phyloP scores from a whole-genome alignment of 2,329 filamentous ascomycete genomes.

The Pseudopithomyces chartarum region DNA sequence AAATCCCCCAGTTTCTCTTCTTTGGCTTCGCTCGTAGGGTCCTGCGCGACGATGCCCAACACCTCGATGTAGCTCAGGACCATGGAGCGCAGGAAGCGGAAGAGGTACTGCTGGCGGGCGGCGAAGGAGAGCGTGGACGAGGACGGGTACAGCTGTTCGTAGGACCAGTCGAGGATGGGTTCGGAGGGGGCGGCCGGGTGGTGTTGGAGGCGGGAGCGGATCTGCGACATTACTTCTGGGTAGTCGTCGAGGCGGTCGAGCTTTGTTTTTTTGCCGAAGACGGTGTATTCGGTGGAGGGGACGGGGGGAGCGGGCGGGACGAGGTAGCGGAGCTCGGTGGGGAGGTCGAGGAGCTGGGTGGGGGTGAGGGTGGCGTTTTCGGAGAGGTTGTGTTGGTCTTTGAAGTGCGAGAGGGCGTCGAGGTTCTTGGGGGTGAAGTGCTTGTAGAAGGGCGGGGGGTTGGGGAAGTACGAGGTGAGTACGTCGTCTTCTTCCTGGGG shows the following conservation, averaged over 20 bases:
- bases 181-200: slow-evolving; percentile 29
- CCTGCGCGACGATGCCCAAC: slow-evolving; percentile 66
- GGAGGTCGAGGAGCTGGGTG: slow-evolving; percentile 56
- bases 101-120: slow-evolving; percentile 66
- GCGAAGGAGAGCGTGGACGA: slow-evolving; percentile 49
- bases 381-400: slow-evolving; percentile 37
- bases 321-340: slow-evolving; percentile 74
- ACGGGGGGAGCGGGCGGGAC: slow-evolving; percentile 79
- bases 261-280: slow-evolving; percentile 71
- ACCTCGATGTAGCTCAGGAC: slow-evolving; percentile 90
- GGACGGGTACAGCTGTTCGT: slow-evolving; percentile 70
- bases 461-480: slow-evolving; percentile 65
- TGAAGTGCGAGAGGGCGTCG: slow-evolving; percentile 60
- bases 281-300: slow-evolving; percentile 68
- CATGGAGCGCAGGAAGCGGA: slow-evolving; percentile 80
- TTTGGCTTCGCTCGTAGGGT: slow-evolving; percentile 60
- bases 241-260: slow-evolving; percentile 30
- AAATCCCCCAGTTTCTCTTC: slow-evolving; percentile 77
- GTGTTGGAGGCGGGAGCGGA: slow-evolving; percentile 30
- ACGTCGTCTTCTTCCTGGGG: slow-evolving; percentile 24
- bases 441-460: slow-evolving; percentile 88
- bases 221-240: slow-evolving; percentile 28
- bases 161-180: slow-evolving; percentile 71
- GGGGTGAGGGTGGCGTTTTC: slow-evolving; percentile 20
- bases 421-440: slow-evolving; percentile 81